These are phyloP conservation scores for Pichia pseudocactophila DNA, from an alignment of 805 yeast genomes.

Conservation along the genomic window DNA sequence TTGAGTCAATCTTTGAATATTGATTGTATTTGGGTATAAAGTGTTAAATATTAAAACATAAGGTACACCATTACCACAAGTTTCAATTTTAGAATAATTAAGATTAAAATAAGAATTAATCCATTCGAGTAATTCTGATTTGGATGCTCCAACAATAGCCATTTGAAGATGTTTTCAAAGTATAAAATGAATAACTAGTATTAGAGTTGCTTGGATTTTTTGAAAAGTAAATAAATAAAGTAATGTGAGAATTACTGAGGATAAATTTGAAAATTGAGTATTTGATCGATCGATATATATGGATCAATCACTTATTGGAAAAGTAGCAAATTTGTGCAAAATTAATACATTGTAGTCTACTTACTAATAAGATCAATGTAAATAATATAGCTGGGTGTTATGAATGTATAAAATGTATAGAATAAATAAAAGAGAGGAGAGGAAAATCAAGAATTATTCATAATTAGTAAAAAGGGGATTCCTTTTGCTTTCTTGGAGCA, in stretches of 20 bases:
- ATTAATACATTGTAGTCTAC: too few species aligned
- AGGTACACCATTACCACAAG: slow-evolving; percentile 93
- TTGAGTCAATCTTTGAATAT: slow-evolving; percentile 70
- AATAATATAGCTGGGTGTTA: background rate
- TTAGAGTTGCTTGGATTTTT: too few species aligned
- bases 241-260: too few species aligned
- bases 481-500: slow-evolving; percentile 26
- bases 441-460: background rate
- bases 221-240: too few species aligned
- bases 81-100: slow-evolving; percentile 71
- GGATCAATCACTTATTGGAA: too few species aligned
- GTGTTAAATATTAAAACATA: slow-evolving; percentile 89
- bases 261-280: too few species aligned
- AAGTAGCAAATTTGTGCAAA: too few species aligned
- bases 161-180: too few species aligned
- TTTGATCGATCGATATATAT: too few species aligned
- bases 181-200: too few species aligned
- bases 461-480: slow-evolving; percentile 19
- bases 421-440: background rate
- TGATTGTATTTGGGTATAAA: slow-evolving; percentile 63
- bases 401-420: background rate
- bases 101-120: slow-evolving; percentile 62
- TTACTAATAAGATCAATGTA: too few species aligned
- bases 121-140: slow-evolving; percentile 82
- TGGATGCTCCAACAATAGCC: slow-evolving; percentile 53